These are phyloP conservation scores for Candida jianshihensis DNA, from an alignment of 805 yeast species.

Conservation along the genomic window DNA sequence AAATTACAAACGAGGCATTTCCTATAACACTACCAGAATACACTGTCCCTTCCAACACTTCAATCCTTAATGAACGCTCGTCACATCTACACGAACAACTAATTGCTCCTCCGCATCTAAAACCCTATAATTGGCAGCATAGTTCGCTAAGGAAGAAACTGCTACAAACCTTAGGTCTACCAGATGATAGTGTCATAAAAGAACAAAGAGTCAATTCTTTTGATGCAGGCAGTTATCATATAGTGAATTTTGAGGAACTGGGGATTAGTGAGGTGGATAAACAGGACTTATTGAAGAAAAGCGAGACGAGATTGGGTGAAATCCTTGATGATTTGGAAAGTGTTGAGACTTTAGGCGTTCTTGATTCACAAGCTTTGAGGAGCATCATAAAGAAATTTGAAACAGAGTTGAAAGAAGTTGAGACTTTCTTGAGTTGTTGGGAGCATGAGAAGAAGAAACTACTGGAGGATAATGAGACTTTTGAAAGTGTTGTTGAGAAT, in stretches of 20 bases:
- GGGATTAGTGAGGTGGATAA: conserved; percentile 27
- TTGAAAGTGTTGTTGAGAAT: conserved; percentile 84
- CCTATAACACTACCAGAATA: conserved; percentile 6
- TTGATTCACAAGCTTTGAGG: conserved; percentile 30
- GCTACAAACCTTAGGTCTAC: conserved; percentile 61
- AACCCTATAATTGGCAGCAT: conserved; percentile 63
- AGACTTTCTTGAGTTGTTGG: conserved; percentile 42
- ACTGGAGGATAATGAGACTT: conserved; percentile 61
- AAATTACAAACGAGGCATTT: conserved; percentile 7
- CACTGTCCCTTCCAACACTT: conserved; percentile 6
- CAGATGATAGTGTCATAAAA: conserved; percentile 50
- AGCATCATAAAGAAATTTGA: conserved; percentile 29
- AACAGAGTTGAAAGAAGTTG: conserved; percentile 30
- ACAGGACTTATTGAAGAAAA: conserved; percentile 17
- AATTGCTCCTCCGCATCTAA: conserved; percentile 40
- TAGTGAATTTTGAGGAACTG: conserved; percentile 24
- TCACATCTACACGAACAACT: conserved; percentile 37
- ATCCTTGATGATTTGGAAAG: conserved; percentile 8
- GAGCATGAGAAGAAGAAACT: conserved; percentile 40
- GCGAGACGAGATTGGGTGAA: conserved; percentile 16
- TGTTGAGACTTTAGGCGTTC: conserved; percentile 14
- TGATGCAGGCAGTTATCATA: conserved; percentile 15
- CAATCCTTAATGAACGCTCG: conserved; percentile 28
- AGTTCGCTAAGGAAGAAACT: conserved; percentile 60
- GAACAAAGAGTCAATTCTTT: conserved; percentile 17